These are phyloP conservation scores for Aspergillus avenaceus DNA, from an alignment of 495 filamentous ascomycete genomes.

Conservation along the genomic window DNA sequence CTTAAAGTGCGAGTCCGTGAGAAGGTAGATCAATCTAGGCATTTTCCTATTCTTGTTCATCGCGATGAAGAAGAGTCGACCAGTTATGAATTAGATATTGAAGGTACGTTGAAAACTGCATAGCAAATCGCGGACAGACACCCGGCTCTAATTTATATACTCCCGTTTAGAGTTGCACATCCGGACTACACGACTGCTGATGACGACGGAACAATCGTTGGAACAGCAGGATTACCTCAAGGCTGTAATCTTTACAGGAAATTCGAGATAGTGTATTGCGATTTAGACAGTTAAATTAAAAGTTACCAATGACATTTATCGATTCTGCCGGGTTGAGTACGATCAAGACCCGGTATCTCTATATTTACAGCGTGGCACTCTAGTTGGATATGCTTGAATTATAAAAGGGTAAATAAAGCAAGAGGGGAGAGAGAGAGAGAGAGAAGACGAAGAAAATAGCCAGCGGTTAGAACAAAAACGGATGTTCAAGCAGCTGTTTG, in stretches of 20 bases:
- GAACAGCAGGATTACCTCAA: conserved; percentile 53
- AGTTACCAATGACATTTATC: no score
- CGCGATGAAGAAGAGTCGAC: conserved; percentile 52
- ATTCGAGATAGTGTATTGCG: conserved; percentile 3
- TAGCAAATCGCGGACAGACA: neutral
- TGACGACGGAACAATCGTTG: conserved; percentile 54
- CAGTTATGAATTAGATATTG: conserved; percentile 56
- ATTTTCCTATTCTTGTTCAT: conserved; percentile 40
- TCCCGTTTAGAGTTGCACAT: conserved; percentile 52
- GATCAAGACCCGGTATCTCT: no score
- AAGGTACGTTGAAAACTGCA: conserved; percentile 42
- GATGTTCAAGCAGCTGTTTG: conserved; percentile 32
- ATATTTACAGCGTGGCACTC: no score
- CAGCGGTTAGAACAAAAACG: no score
- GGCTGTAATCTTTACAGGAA: conserved; percentile 39
- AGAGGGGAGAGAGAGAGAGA: no score
- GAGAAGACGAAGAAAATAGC: no score
- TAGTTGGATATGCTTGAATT: no score
- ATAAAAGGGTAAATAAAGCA: no score
- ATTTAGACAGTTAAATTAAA: no score
- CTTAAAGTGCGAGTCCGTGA: conserved; percentile 52
- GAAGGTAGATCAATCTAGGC: conserved; percentile 20
- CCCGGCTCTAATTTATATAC: neutral
- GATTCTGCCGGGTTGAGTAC: no score
- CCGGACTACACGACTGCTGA: conserved; percentile 52